Conservation (phyloP, 768 basidiomycete species). For the Pleurotus djamor region DNA sequence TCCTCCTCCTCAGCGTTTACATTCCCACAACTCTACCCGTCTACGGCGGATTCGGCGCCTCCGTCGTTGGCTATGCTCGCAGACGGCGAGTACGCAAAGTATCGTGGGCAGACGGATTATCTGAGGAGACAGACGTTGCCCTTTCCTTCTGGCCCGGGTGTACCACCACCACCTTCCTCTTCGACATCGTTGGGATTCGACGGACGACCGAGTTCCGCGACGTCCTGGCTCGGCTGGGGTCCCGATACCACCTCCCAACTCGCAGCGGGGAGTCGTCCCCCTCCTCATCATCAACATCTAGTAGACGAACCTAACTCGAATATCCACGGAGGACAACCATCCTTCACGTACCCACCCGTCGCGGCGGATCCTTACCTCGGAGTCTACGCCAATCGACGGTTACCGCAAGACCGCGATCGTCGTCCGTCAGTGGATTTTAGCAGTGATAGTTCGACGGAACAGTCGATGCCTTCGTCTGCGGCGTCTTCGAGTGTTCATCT, state of each 20-base stretch:
- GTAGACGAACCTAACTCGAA: neutral
- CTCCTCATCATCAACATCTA: too few relatives aligned
- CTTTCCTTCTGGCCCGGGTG: neutral
- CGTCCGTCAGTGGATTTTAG: slow-evolving; percentile 33
- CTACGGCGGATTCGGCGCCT: slow-evolving; percentile 7
- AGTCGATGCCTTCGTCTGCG: slow-evolving; percentile 52
- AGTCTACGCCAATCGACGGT: neutral
- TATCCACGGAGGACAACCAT: neutral
- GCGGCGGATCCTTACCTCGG: neutral
- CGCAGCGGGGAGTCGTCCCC: neutral
- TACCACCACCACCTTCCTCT: slow-evolving; percentile 9
- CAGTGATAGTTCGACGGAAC: slow-evolving; percentile 40
- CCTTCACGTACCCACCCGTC: slow-evolving; percentile 2
- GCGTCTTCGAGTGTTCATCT: slow-evolving; percentile 48
- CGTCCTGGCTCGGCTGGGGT: slow-evolving; percentile 15
- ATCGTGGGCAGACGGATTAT: slow-evolving; percentile 43
- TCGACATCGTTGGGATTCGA: slow-evolving; percentile 13
- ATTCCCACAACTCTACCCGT: slow-evolving; percentile 20
- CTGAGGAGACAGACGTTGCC: slow-evolving; percentile 23
- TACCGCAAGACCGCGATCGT: slow-evolving; percentile 20
- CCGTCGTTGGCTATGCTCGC: slow-evolving; percentile 8
- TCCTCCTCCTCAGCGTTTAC: slow-evolving; percentile 8
- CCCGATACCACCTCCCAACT: slow-evolving; percentile 10
- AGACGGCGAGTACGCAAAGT: slow-evolving; percentile 44
- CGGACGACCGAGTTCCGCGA: slow-evolving; percentile 4